Conservation (phyloP, 768 basidiomycete genomes). For the Phanerochaete carnosa region DNA sequence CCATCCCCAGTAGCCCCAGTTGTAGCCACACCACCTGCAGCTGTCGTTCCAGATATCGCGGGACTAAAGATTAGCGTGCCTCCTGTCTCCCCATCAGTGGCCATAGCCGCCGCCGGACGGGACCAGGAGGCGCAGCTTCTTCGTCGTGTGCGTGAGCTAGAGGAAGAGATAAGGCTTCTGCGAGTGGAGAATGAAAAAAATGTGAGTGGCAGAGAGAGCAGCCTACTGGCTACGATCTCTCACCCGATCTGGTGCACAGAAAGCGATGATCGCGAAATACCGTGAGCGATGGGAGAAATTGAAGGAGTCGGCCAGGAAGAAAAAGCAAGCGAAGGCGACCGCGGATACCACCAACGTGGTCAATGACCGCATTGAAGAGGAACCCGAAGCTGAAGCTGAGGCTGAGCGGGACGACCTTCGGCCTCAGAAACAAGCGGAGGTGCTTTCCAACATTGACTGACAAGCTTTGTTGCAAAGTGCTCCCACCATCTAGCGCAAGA, state of each 20-base stretch:
- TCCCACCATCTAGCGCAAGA: background rate
- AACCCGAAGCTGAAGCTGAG: slow-evolving; percentile 64
- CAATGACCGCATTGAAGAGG: slow-evolving; percentile 67
- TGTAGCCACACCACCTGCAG: slow-evolving; percentile 8
- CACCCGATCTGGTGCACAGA: slow-evolving; percentile 40
- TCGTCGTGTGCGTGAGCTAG: slow-evolving; percentile 64
- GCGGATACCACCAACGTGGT: slow-evolving; percentile 45
- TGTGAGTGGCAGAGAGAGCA: slow-evolving; percentile 31
- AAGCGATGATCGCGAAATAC: slow-evolving; percentile 78
- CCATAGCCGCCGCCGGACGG: slow-evolving; percentile 53
- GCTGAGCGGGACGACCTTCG: slow-evolving; percentile 29
- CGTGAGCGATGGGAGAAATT: slow-evolving; percentile 88
- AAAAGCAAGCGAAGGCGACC: slow-evolving; percentile 70
- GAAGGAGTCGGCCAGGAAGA: slow-evolving; percentile 83
- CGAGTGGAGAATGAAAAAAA: slow-evolving; percentile 80
- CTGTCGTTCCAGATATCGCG: slow-evolving; percentile 44
- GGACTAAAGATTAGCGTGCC: slow-evolving; percentile 58
- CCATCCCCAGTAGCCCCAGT: background rate
- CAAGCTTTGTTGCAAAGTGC: background rate
- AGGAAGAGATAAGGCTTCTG: slow-evolving; percentile 67
- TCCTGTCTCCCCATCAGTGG: slow-evolving; percentile 40
- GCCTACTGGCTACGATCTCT: background rate
- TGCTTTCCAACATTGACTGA: background rate
- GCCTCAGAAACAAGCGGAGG: slow-evolving; percentile 9
- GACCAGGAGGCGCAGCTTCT: slow-evolving; percentile 50